Evolutionary conservation across 2,329 filamentous ascomycete species (phyloP), one percentile per base, ranked within the genome.

Genomic region (Trichoderma sp.): DNA sequence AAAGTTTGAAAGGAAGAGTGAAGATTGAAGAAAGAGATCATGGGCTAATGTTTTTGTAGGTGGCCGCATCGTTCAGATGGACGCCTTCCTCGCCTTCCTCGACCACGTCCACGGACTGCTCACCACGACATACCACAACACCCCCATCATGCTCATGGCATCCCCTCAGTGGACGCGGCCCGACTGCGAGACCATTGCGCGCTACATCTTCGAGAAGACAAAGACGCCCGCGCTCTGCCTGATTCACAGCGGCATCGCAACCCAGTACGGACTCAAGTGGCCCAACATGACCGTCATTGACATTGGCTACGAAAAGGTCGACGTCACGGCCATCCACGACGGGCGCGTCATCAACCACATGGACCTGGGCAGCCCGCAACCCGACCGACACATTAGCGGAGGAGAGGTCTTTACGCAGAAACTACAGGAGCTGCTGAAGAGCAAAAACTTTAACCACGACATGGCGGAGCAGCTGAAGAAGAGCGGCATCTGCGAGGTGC

Each of bases 131-230:
- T 96, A 97, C 80, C 96, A 98, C 83, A 98, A 98, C 83, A 98
- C 95, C 0, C 95, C 96, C 2, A 93, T 99, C 74, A 87, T 98
- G 80, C 89, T 99, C 74, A 92, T 98, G 81, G 89, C 92, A 8
- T 93, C 97, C 76, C 95, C 96, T 4, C 91, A 91, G 76, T 99
- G 96, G 95, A 94, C 94, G 4, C 90, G 92, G 9, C 91, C 92
- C 73, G 94, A 98, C 81, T 92, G 92, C 79, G 95, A 98, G 82
- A 88, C 88, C 50, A 91, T 99, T 75, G 93, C 95, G 15, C 93
- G 96, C 74, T 99, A 97, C 84, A 90, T 98, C 74, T 99, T 99
- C 78, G 96, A 99, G 82, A 97, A 96, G 82, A 97, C 97, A 79
- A 96, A 95, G 84, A 96, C 94, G 0, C 96, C 96, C 0, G 94